phyloP scores from a whole-genome alignment of 768 basidiomycete species.

The Serpula lacrymans region DNA sequence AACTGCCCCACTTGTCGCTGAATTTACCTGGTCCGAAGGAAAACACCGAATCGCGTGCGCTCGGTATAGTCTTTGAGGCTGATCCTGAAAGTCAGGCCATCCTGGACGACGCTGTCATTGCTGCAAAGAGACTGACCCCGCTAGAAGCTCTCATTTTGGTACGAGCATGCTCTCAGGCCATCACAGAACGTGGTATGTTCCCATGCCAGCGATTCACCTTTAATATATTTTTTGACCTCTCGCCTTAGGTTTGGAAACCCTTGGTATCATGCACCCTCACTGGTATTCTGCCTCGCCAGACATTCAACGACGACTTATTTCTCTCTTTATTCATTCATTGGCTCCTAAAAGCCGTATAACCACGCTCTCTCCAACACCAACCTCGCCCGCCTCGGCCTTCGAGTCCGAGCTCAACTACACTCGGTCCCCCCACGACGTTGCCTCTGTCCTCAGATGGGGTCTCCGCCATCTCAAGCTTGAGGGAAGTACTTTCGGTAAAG shows the following conservation, averaged over 20 bases:
- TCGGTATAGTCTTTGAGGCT: slow-evolving; percentile 59
- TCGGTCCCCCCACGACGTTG: slow-evolving; percentile 71
- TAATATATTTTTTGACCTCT: slow-evolving; percentile 5
- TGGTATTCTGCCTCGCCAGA: slow-evolving; percentile 75
- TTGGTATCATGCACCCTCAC: slow-evolving; percentile 83
- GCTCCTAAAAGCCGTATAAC: slow-evolving; percentile 41
- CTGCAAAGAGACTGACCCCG: slow-evolving; percentile 55
- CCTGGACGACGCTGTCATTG: slow-evolving; percentile 53
- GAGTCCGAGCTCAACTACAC: slow-evolving; percentile 62
- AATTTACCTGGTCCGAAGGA: slow-evolving; percentile 54
- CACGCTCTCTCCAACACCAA: slow-evolving; percentile 49
- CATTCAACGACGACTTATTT: slow-evolving; percentile 66
- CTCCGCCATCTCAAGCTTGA: slow-evolving; percentile 70
- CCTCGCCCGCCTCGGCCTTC: slow-evolving; percentile 49
- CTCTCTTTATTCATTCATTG: slow-evolving; percentile 68
- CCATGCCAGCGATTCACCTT: slow-evolving; percentile 5
- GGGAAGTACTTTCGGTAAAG: slow-evolving; percentile 55
- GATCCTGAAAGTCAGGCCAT: slow-evolving; percentile 46
- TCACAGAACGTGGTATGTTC: slow-evolving; percentile 57
- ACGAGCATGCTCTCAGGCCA: slow-evolving; percentile 64
- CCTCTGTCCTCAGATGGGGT: slow-evolving; percentile 79
- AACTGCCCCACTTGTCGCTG: slow-evolving; percentile 58
- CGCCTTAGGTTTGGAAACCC: slow-evolving; percentile 66
- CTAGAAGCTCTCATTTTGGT: slow-evolving; percentile 62
- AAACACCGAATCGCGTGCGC: slow-evolving; percentile 41